Evolutionary conservation across 2,329 filamentous ascomycete species (phyloP).

Genomic region (Hypoxylon sp.): DNA sequence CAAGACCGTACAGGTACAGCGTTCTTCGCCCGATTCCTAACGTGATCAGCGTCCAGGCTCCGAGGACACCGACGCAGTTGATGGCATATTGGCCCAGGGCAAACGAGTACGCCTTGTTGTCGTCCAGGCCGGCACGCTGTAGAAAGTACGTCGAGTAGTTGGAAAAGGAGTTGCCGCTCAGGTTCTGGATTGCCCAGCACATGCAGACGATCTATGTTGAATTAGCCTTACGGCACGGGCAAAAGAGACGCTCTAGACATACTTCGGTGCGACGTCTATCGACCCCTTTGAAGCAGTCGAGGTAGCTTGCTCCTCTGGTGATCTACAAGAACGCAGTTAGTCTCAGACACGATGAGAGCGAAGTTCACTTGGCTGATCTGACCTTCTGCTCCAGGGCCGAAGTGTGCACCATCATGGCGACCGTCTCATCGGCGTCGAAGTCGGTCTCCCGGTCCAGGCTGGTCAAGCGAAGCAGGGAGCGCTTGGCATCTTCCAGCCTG

Average conservation of each 20-base stretch:
- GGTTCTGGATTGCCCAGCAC: constrained; percentile 70
- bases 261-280: constrained; percentile 82
- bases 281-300: constrained; percentile 83
- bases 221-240: constrained; percentile 15
- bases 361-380: neutral
- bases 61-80: constrained; percentile 82
- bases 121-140: constrained; percentile 64
- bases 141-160: constrained; percentile 72
- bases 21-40: constrained; percentile 73
- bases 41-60: constrained; percentile 82
- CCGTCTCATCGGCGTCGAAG: constrained; percentile 83
- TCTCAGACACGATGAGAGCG: neutral
- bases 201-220: constrained; percentile 64
- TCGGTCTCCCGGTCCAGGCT: constrained; percentile 69
- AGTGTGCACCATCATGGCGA: constrained; percentile 93
- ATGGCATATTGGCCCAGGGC: constrained; percentile 72
- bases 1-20: constrained; percentile 79
- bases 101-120: constrained; percentile 63
- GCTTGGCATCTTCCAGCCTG: constrained; percentile 70
- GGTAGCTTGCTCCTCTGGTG: constrained; percentile 75
- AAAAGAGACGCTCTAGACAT: constrained; percentile 34
- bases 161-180: constrained; percentile 70
- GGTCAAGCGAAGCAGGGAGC: constrained; percentile 70
- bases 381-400: constrained; percentile 76
- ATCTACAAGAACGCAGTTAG: constrained; percentile 55